phyloP scores from a whole-genome alignment of 768 basidiomycete genomes.

The Omphalotus guepiniiformis region DNA sequence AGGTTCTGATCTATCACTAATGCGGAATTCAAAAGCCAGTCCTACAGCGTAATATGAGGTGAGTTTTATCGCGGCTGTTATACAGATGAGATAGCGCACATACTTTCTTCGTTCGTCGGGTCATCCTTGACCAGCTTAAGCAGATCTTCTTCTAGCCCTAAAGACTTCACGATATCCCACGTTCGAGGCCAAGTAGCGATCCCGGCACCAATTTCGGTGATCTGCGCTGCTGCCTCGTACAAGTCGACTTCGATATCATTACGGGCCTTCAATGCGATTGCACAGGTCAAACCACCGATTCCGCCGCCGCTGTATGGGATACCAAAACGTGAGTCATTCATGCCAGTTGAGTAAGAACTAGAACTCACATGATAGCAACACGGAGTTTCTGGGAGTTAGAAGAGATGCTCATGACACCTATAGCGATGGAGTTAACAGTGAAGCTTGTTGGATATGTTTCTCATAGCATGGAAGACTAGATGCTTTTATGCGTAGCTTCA shows the following conservation, averaged over 20 bases:
- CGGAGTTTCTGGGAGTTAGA: constrained; percentile 6
- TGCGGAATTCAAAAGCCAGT: constrained; percentile 24
- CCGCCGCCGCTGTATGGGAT: constrained; percentile 34
- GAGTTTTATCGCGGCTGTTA: constrained; percentile 1
- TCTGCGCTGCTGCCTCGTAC: constrained; percentile 35
- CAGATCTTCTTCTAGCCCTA: constrained; percentile 32
- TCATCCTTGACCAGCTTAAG: constrained; percentile 13
- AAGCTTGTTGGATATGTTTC: too few relatives aligned
- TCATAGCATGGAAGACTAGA: too few relatives aligned
- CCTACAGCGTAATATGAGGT: too few relatives aligned
- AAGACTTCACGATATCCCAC: constrained; percentile 33
- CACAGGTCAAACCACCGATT: constrained; percentile 36
- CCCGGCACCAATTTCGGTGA: constrained; percentile 42
- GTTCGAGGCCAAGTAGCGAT: constrained; percentile 36
- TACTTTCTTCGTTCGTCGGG: constrained; percentile 18
- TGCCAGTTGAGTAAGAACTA: not conserved
- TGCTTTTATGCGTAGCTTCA: too few relatives aligned
- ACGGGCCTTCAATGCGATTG: constrained; percentile 23
- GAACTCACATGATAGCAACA: constrained; percentile 15
- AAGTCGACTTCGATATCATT: constrained; percentile 30
- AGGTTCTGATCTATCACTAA: constrained; percentile 29
- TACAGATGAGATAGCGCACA: not conserved
- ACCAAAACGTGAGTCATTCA: not conserved
- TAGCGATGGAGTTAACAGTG: too few relatives aligned
- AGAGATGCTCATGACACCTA: too few relatives aligned